Evolutionary conservation across 768 basidiomycete genomes (phyloP).

Genomic region (Tricholoma sp.): DNA sequence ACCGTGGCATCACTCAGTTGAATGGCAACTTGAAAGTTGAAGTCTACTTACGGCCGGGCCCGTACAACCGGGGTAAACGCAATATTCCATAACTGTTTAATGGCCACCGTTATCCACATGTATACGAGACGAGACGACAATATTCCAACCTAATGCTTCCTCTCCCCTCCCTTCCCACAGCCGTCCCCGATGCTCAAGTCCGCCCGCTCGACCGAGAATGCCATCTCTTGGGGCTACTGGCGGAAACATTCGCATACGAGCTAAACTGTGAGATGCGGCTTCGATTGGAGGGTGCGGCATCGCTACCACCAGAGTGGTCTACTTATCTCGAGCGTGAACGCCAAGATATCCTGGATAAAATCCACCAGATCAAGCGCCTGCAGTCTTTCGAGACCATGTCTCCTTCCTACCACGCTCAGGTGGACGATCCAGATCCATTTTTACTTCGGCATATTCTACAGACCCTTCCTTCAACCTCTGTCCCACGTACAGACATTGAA

Average conservation of each 20-base stretch:
- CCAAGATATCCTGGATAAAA: background rate
- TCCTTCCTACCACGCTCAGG: background rate
- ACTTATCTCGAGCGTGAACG: conserved; percentile 1
- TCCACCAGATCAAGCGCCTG: background rate
- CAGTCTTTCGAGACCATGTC: background rate
- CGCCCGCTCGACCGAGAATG: background rate
- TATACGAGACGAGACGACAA: no score
- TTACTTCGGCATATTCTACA: background rate
- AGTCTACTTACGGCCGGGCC: no score
- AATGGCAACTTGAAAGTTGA: no score
- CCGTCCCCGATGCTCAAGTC: no score
- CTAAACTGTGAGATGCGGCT: background rate
- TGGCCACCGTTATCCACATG: no score
- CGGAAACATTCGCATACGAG: background rate
- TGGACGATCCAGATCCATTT: background rate
- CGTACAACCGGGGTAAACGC: no score
- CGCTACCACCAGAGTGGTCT: background rate
- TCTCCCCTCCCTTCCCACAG: no score
- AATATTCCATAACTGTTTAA: no score
- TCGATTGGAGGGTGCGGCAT: background rate
- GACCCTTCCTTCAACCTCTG: background rate
- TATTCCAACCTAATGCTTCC: no score
- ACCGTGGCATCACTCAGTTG: no score
- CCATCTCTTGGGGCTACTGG: background rate
- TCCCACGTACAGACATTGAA: background rate